Base-by-base conservation (phyloP, 768 basidiomycete species). In the Naematelia encephala region DNA sequence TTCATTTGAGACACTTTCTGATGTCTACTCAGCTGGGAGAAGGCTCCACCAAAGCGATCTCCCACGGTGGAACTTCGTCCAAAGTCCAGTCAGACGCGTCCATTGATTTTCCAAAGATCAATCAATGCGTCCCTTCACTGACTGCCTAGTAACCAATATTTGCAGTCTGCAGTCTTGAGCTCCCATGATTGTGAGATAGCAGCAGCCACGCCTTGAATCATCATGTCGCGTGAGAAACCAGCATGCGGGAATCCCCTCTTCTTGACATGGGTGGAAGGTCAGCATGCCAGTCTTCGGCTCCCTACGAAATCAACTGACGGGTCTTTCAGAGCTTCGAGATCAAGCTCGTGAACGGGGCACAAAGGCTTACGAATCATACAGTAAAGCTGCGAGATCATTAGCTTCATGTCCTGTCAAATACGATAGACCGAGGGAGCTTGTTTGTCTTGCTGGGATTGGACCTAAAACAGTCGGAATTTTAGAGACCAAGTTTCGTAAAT, bases 191-290 rank as follows among this genome's bases (percentile, higher is more conserved):
- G 34, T 39, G 16, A 39, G 34, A 39, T 39, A 39, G 34, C 16
- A 39, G 8, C 34, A 39, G 34, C 8, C 34, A 39, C 16, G n/a
- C n/a, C n/a, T 39, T 8, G 34, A 39, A 39, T 8, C 34, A 39
- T 16, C 8, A 39, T 39, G 34, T 16, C 34, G 34, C 34, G 34
- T 16, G 34, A 39, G 34, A 59, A 44, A 27, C 48, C 61, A 34
- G 28, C 57, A 46, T 76, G 74, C 58, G 74, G 74, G 3, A 76
- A 76, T 54, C 72, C 72, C 10, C 49, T 76, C 5, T 76, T 66
- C 59, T 52, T 72, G 25, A 52, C 52, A 22, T 76, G 72, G 74
- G 62, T 73, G 27, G 66, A 73, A 53, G 72, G 74, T 76, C 26
- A 43, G 68, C 57, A 14, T 3, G 11, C 14, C 11, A 27, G 21